Evolutionary conservation across 176 grass and related monocot species (phyloP), one percentile per base, ranked within the genome.

Genomic region (Aegilops umbellulata): DNA sequence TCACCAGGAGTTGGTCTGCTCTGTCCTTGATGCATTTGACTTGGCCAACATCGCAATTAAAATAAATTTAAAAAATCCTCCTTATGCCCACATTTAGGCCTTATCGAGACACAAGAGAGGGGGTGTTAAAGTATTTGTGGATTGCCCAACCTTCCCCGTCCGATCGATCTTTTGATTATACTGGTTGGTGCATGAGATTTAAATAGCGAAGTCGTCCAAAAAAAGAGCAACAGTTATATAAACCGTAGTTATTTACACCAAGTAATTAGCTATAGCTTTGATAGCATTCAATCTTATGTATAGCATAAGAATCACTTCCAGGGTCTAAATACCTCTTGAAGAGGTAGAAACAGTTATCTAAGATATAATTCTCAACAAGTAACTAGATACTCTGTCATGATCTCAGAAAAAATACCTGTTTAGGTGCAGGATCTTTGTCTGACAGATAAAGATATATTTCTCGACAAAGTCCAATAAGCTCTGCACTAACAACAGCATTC

Each of bases 361-460:
- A 72, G 35, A 60, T 65, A 53, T 76, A 42, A 68, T 31, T 82
- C 27, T 26, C 16, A 55, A 87, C 38, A 4, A 77, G 24, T 26
- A 46, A 34, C 53, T 25, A 67, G 42, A 74, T 23, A 35, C 9
- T 76, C 26, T 65, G 65, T 26, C 66, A 69, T 36, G 32, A 75
- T 49, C 41, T 62, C 24, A 19, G 6, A 74, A 68, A 80, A 36
- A 78, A 47, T 88, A 98, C 96, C 96, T 94, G 93, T 78, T 88
- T 88, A 82, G 96, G 96, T 80, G 86, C 77, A 74, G 96, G 88
- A 77, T 95, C 88, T 87, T 86, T 85, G 74, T 98, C 93, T 76
- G 91, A 91, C 51, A 98, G 73, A 91, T 94, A 98, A 30, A 95
- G 67, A 82, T 98, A 98, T 95, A 98, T 98, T 90, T 98, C 93